Base-by-base conservation (phyloP, 805 yeast species). In the Yarrowia sp. region DNA sequence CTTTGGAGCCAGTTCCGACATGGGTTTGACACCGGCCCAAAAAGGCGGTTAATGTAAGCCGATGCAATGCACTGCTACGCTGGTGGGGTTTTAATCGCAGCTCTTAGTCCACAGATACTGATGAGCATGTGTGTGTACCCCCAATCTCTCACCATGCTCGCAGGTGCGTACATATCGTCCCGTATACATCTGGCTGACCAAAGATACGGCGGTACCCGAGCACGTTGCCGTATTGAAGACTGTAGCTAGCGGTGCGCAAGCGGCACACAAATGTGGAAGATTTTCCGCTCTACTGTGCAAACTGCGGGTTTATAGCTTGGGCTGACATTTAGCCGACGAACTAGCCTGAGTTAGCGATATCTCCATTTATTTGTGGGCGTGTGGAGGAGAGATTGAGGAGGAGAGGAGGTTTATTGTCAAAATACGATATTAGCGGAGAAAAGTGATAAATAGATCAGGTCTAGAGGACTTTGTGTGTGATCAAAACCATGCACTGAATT, bases 41-140 rank as follows among this genome's bases (percentile, higher is more conserved):
- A 19, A 45, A 45, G 26, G 14, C 48, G 22, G 48, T 45, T 19
- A 45, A 45, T 32, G 55, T n/a, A 26, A 49, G 55, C 38, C 19
- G 35, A 46, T 14, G 50, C 50, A 46, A 46, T 46, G 50, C 50
- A 46, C 50, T 46, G 50, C 16, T 46, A 46, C 50, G 11, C 50
- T 46, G 50, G 4, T 14, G 5, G 7, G 32, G 32, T 26, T 26
- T 26, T 19, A 46, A 19, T 8, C 14, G 14, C 26, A 12, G n/a
- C 22, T 9, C 36, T 22, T 46, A 46, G 49, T 11, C 16, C 48
- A 19, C 26, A 19, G 14, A 19, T 10, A 45, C 48, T 16, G 48
- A 45, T 45, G 26, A 45, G 48, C 32, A 26, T 26, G 32, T 26
- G 32, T 26, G 32, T 26, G 32, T 26, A 26, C 32, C 32, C 32